Evolutionary conservation across 805 yeast species (phyloP), one percentile per base, ranked within the genome.

Genomic region (Soucietia sequanensis): DNA sequence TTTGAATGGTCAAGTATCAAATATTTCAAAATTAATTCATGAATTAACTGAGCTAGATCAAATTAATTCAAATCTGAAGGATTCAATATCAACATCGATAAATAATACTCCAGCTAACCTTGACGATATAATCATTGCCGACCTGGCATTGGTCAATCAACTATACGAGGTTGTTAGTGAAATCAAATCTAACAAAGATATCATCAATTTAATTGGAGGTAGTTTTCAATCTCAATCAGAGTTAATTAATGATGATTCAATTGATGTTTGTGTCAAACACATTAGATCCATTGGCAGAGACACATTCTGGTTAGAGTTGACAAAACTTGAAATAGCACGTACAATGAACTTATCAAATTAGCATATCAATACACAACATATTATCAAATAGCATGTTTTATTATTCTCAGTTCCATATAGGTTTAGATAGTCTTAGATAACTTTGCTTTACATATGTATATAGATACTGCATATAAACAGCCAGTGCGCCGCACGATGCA

Each of bases 111-210:
- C 62, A 11, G 35, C 43, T 6, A n/a, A n/a, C n/a, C 43, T 67
- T 20, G 70, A 65, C 31, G 65, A 64, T n/a, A 38, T 68, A 14
- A 52, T 65, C 4, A 52, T 61, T 6, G 63, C 71, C 4, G 73
- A 68, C 35, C 66, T 60, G 56, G 57, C 58, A 5, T 42, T 65
- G 23, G 66, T 72, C 35, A 70, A 75, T 37, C 95, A 86, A 53
- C 54, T 83, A 10, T 81, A 84, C 50, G 74, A 74, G 14, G 61
- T 82, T 1, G 76, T 77, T 0, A 73, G 89, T 13, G 81, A 77
- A 25, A 85, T 84, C 34, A 70, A 72, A 40, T 85, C 95, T 1
- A 71, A 81, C n/a, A 74, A 75, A 20, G 96, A 90, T 51, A 68
- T 90, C 0, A 50, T 75, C 9, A 68, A 74, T 37, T 68, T 78